Conservation (phyloP, 257 asterid genomes). For the Nicotiana tabacum region DNA sequence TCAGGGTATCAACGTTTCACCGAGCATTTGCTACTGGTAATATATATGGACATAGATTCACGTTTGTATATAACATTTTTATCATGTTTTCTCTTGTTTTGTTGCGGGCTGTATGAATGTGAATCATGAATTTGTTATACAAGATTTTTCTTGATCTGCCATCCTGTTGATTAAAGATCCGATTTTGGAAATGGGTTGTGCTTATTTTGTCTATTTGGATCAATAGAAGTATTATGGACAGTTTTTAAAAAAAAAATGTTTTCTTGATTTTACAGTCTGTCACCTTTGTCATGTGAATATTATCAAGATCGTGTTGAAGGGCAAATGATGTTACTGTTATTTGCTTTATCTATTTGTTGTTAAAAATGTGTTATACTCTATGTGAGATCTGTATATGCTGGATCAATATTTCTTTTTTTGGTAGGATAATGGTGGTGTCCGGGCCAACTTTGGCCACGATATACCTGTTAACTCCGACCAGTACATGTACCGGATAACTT, state of each 20-base stretch:
- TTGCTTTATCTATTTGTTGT: background rate
- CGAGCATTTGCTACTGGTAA: conserved; percentile 84
- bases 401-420: background rate
- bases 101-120: conserved; percentile 5
- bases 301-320: background rate
- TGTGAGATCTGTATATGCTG: background rate
- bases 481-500: too few species aligned
- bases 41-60: background rate
- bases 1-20: conserved; percentile 61
- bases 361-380: background rate
- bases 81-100: background rate
- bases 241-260: background rate
- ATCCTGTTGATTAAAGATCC: conserved; percentile 31
- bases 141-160: conserved; percentile 33
- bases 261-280: background rate
- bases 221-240: conserved; percentile 11
- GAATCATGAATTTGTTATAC: conserved; percentile 8
- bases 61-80: background rate
- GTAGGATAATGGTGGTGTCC: too few species aligned
- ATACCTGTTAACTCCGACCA: too few species aligned
- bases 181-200: conserved; percentile 19
- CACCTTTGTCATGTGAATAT: background rate
- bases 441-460: background rate
- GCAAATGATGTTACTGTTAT: background rate
- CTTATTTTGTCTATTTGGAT: conserved; percentile 6